A percentile compares a stretch with the other conserved stretches of the same genome.
These are phyloP conservation scores for Macadamia integrifolia DNA, from an alignment of 164 flowering plant genomes.

Conservation along the genomic window DNA sequence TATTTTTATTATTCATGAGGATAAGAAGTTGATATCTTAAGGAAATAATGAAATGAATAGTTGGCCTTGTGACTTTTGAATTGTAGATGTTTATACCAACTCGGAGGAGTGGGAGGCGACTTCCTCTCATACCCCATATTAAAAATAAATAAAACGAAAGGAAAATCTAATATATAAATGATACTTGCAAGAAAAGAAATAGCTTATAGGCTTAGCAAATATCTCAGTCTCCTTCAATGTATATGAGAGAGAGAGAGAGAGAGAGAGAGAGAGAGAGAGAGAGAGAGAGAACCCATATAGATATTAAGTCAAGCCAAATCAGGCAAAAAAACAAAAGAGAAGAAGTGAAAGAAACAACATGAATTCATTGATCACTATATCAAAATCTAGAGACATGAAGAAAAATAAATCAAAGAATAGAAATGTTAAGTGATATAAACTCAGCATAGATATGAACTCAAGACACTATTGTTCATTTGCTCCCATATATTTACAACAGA, in stretches of 20 bases:
- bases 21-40: too few species aligned
- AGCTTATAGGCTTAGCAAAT: slow-evolving; percentile 3
- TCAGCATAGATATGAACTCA: not conserved
- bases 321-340: not conserved
- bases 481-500: slow-evolving; percentile 4
- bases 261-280: not conserved
- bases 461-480: not conserved
- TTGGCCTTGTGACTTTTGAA: too few species aligned
- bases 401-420: not conserved
- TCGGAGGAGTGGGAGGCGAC: too few species aligned
- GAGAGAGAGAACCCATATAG: not conserved
- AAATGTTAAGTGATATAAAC: not conserved
- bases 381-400: not conserved
- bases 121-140: too few species aligned
- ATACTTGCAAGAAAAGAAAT: slow-evolving; percentile 39
- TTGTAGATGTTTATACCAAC: too few species aligned
- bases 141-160: too few species aligned
- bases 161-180: too few species aligned
- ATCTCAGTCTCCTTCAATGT: not conserved
- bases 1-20: too few species aligned
- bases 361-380: not conserved
- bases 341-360: not conserved
- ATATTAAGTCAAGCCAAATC: not conserved
- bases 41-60: too few species aligned
- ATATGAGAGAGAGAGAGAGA: not conserved